These are phyloP conservation scores for Antrodiella citrinella DNA, from an alignment of 768 basidiomycete genomes.

Conservation along the genomic window DNA sequence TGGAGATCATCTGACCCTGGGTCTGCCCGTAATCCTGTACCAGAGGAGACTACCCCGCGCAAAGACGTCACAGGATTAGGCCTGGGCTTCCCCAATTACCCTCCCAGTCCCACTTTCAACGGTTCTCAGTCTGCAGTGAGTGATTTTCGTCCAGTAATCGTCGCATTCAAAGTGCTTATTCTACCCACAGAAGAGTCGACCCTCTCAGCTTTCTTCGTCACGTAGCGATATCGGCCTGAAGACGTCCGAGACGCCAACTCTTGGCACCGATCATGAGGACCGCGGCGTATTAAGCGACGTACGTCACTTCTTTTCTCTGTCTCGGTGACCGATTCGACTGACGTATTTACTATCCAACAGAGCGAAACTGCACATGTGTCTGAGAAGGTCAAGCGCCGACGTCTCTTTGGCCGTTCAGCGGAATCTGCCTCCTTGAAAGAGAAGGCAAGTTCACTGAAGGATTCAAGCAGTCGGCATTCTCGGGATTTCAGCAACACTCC, in stretches of 20 bases:
- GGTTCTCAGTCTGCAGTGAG: not conserved
- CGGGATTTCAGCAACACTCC: conserved; percentile 15
- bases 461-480: conserved; percentile 19
- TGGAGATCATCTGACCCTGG: conserved; percentile 16
- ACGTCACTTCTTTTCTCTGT: conserved; percentile 24
- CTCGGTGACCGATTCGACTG: not conserved
- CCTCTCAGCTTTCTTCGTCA: conserved; percentile 45
- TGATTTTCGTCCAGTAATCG: not conserved
- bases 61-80: conserved; percentile 21
- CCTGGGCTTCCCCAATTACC: conserved; percentile 18
- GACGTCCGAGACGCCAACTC: conserved; percentile 25
- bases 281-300: conserved; percentile 63
- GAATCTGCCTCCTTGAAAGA: conserved; percentile 29
- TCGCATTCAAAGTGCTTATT: not conserved
- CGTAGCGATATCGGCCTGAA: conserved; percentile 56
- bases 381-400: conserved; percentile 37
- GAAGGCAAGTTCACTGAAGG: conserved; percentile 19
- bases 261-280: conserved; percentile 43
- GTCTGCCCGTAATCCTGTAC: conserved; percentile 5
- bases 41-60: conserved; percentile 9
- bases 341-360: conserved; percentile 34
- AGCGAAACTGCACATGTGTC: conserved; percentile 36
- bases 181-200: conserved; percentile 37
- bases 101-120: not conserved
- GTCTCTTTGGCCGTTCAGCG: conserved; percentile 53